These are phyloP conservation scores for Aspergillus pseudoglaucus DNA, from an alignment of 2,329 filamentous ascomycete genomes.

Conservation along the genomic window DNA sequence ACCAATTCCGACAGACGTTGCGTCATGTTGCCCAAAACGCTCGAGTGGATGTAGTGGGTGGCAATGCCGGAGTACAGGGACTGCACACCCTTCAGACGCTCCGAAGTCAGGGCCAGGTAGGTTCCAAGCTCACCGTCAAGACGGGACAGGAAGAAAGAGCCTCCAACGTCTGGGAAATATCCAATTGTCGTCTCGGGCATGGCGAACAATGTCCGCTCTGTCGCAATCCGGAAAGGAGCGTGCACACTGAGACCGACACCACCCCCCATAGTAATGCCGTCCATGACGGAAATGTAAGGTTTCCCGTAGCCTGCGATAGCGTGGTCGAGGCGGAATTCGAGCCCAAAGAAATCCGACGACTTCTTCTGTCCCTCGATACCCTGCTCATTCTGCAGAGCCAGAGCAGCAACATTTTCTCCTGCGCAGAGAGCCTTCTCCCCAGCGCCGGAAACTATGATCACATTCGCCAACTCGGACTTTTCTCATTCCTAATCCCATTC, in stretches of 20 bases:
- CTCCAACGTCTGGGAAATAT: constrained; percentile 97
- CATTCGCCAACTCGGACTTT: constrained; percentile 88
- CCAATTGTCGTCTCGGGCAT: constrained; percentile 99
- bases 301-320: constrained; percentile 89
- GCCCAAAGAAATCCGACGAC: constrained; percentile 79
- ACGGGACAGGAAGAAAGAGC: constrained; percentile 88
- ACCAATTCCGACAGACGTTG: constrained; percentile 79
- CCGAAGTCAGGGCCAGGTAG: constrained; percentile 88
- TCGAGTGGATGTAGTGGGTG: constrained; percentile 94
- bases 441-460: constrained; percentile 84
- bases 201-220: constrained; percentile 88
- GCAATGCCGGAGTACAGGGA: constrained; percentile 87
- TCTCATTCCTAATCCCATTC: constrained; percentile 64
- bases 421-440: constrained; percentile 84
- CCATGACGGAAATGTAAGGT: constrained; percentile 92
- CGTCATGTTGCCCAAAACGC: constrained; percentile 72
- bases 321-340: constrained; percentile 96
- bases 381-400: constrained; percentile 66
- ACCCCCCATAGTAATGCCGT: constrained; percentile 97
- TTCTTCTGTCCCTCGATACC: constrained; percentile 63
- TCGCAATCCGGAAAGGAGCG: constrained; percentile 92
- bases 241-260: constrained; percentile 92
- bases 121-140: constrained; percentile 82
- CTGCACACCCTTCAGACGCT: constrained; percentile 73
- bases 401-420: constrained; percentile 78